phyloP scores from a whole-genome alignment of 2,329 filamentous ascomycete species.

The Fusarium duplospermum region DNA sequence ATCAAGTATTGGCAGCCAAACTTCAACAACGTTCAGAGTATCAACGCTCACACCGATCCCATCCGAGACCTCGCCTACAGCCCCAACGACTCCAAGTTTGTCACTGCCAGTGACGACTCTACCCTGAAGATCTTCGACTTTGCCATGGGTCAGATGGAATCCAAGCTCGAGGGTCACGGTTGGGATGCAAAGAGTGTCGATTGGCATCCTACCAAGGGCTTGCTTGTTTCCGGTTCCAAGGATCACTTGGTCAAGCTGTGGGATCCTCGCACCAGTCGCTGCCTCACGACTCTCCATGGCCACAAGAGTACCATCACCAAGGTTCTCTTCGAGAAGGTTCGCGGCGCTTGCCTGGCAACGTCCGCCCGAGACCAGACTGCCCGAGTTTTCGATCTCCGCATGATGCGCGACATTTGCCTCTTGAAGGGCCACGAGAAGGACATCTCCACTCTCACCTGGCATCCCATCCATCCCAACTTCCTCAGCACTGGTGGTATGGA shows the following conservation, averaged over 20 bases:
- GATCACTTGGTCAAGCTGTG: slow-evolving; percentile 97
- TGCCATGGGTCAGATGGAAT: slow-evolving; percentile 84
- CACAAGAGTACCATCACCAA: slow-evolving; percentile 98
- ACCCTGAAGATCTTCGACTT: slow-evolving; percentile 97
- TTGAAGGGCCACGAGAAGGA: slow-evolving; percentile 97
- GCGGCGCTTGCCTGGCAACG: slow-evolving; percentile 87
- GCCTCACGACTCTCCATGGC: slow-evolving; percentile 91
- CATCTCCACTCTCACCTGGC: slow-evolving; percentile 91
- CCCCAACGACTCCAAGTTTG: slow-evolving; percentile 94
- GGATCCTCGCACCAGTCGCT: slow-evolving; percentile 93
- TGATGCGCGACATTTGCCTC: slow-evolving; percentile 97
- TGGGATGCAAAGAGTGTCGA: slow-evolving; percentile 98
- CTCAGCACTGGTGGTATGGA: slow-evolving; percentile 92
- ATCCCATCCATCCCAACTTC: slow-evolving; percentile 89
- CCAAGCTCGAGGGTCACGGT: slow-evolving; percentile 88
- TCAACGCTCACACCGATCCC: slow-evolving; percentile 89
- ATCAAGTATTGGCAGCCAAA: slow-evolving; percentile 99
- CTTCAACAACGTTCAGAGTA: slow-evolving; percentile 97
- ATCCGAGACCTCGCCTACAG: slow-evolving; percentile 93
- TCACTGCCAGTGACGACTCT: slow-evolving; percentile 94
- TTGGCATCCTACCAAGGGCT: slow-evolving; percentile 95
- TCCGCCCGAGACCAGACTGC: slow-evolving; percentile 94
- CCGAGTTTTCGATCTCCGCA: slow-evolving; percentile 92
- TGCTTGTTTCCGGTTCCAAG: slow-evolving; percentile 96
- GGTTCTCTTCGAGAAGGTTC: slow-evolving; percentile 87